Evolutionary conservation across 2,329 filamentous ascomycete genomes (phyloP).

Genomic region (Bipolaris zeicola): DNA sequence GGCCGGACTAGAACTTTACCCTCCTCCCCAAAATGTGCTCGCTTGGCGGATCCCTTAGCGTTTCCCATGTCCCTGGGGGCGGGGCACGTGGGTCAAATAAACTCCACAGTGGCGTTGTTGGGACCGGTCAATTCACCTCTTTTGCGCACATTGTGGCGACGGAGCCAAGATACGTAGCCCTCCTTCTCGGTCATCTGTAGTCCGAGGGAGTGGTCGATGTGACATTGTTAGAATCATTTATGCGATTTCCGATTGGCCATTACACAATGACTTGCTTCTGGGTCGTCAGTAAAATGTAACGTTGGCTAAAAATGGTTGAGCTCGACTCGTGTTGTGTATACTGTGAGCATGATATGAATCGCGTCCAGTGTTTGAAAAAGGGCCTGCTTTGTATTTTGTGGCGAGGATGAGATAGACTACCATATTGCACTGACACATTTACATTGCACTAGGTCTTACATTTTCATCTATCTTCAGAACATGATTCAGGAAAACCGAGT

Average conservation of each 20-base stretch:
- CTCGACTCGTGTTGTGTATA: too few species aligned
- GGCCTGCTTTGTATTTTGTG: too few species aligned
- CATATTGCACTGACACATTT: too few species aligned
- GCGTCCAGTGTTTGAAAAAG: too few species aligned
- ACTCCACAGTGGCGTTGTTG: constrained; percentile 1
- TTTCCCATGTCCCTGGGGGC: background rate
- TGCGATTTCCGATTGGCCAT: too few species aligned
- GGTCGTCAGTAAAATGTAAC: too few species aligned
- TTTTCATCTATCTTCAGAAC: background rate
- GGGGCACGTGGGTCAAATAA: background rate
- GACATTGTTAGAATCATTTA: background rate
- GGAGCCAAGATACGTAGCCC: background rate
- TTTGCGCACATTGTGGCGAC: constrained; percentile 10
- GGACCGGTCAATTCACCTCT: background rate
- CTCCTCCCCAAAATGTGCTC: background rate
- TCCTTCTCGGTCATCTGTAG: background rate
- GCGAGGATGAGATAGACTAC: too few species aligned
- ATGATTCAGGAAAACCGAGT: background rate
- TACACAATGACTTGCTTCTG: too few species aligned
- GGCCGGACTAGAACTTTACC: background rate
- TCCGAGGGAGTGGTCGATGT: too few species aligned
- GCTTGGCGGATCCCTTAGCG: background rate
- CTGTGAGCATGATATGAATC: too few species aligned
- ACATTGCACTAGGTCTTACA: too few species aligned
- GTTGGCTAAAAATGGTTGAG: too few species aligned